These are phyloP conservation scores for Vitis labrusca DNA, from an alignment of 164 flowering plant genomes.

Conservation along the genomic window DNA sequence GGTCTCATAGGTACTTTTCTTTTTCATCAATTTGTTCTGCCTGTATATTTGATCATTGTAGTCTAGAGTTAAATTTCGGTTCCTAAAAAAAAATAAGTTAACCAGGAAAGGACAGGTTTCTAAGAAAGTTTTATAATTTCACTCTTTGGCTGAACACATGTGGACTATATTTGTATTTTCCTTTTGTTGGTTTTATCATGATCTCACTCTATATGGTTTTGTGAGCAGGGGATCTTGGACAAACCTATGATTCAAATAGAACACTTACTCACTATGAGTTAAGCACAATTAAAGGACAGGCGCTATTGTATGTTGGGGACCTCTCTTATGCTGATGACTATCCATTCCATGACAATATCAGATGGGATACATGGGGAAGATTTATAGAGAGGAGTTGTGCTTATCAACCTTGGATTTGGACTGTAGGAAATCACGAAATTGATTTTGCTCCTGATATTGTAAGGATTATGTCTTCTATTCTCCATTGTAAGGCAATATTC, in stretches of 20 bases:
- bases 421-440: constrained; percentile 48
- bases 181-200: background rate
- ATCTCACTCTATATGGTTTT: background rate
- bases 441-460: constrained; percentile 41
- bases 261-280: constrained; percentile 35
- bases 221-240: constrained; percentile 50
- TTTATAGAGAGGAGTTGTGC: constrained; percentile 41
- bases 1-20: constrained; percentile 30
- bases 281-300: constrained; percentile 33
- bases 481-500: background rate
- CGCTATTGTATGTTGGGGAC: constrained; percentile 44
- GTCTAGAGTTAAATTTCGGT: background rate
- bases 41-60: background rate
- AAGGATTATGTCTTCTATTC: constrained; percentile 1
- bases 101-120: background rate
- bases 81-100: background rate
- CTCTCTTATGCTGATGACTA: constrained; percentile 47
- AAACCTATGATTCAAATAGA: constrained; percentile 35
- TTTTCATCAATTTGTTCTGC: background rate
- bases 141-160: background rate
- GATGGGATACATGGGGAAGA: constrained; percentile 54
- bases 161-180: background rate
- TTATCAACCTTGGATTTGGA: constrained; percentile 54
- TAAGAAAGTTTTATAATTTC: too few relatives aligned
- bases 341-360: constrained; percentile 32